Evolutionary conservation across 2,329 filamentous ascomycete species (phyloP).

Genomic region (Aspergillus persii): DNA sequence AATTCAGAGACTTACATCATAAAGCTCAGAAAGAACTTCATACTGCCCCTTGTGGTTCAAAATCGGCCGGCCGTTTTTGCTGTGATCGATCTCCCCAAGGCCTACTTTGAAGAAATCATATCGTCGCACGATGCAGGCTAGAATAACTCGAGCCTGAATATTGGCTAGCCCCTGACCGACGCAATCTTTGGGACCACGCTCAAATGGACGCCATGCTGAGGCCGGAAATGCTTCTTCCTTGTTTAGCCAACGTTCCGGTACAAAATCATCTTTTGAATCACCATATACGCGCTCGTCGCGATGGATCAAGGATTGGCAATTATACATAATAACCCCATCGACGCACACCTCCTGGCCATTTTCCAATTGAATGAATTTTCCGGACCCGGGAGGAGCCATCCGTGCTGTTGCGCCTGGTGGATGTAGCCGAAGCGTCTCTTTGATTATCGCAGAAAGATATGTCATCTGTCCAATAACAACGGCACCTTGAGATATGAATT

Average conservation of each 20-base stretch:
- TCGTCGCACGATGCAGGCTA: slow-evolving; percentile 14
- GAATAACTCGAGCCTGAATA: slow-evolving; percentile 35
- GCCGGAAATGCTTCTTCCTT: slow-evolving; percentile 24
- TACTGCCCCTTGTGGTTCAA: slow-evolving; percentile 9
- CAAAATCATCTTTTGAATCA: slow-evolving; percentile 24
- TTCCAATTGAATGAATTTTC: slow-evolving; percentile 7
- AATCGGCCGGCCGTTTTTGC: background rate
- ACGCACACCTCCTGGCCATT: slow-evolving; percentile 7
- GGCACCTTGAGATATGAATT: slow-evolving; percentile 36
- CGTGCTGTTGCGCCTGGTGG: slow-evolving; percentile 37
- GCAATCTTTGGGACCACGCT: slow-evolving; percentile 49
- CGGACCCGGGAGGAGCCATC: slow-evolving; percentile 7
- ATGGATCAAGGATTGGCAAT: slow-evolving; percentile 16
- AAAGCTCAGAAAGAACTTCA: slow-evolving; percentile 7
- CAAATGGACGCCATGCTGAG: slow-evolving; percentile 50
- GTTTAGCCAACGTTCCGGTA: slow-evolving; percentile 38
- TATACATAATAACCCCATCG: slow-evolving; percentile 14
- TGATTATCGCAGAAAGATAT: slow-evolving; percentile 54
- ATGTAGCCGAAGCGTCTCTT: slow-evolving; percentile 55
- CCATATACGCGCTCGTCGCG: slow-evolving; percentile 19
- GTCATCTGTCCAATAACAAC: slow-evolving; percentile 46
- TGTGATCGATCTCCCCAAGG: slow-evolving; percentile 7
- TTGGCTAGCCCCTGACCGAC: slow-evolving; percentile 52
- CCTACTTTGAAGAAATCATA: slow-evolving; percentile 20
- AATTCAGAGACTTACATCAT: slow-evolving; percentile 11